A percentile compares a stretch with the other conserved stretches of the same genome.
These are phyloP conservation scores for Abelmoschus esculentus DNA, from an alignment of 345 rosid species.

Conservation along the genomic window DNA sequence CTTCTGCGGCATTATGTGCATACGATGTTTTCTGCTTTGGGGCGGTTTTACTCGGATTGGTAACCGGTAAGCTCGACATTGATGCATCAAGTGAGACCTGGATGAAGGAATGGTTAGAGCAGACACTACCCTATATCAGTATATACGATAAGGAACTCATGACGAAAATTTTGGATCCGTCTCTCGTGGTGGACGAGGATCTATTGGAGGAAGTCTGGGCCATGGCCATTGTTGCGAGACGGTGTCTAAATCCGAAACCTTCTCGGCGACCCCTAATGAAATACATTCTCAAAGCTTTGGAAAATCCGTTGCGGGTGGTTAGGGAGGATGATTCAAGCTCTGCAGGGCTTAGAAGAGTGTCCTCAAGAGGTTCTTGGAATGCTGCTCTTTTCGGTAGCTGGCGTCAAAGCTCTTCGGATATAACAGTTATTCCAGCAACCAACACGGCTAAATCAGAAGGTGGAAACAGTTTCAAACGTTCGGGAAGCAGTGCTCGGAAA, in stretches of 20 bases:
- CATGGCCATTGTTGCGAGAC: constrained; percentile 86
- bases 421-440: constrained; percentile 37
- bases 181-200: constrained; percentile 82
- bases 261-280: constrained; percentile 88
- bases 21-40: constrained; percentile 93
- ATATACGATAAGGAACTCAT: constrained; percentile 88
- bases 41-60: constrained; percentile 85
- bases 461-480: constrained; percentile 54
- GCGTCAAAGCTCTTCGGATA: constrained; percentile 80
- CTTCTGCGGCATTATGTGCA: constrained; percentile 50
- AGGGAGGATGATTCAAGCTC: constrained; percentile 71
- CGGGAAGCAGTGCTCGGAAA: constrained; percentile 59
- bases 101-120: constrained; percentile 64
- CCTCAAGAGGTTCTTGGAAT: constrained; percentile 92
- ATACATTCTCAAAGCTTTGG: constrained; percentile 86
- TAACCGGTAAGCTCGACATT: constrained; percentile 83
- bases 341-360: constrained; percentile 70
- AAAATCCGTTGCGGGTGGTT: constrained; percentile 81
- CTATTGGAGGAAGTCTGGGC: constrained; percentile 99
- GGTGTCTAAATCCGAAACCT: constrained; percentile 93
- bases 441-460: constrained; percentile 27
- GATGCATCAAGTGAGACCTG: constrained; percentile 52
- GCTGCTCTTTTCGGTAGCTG: constrained; percentile 92
- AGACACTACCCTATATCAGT: constrained; percentile 65
- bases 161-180: constrained; percentile 82